These are phyloP conservation scores for Coprinopsis cinerea DNA, from an alignment of 768 basidiomycete genomes.

Conservation along the genomic window DNA sequence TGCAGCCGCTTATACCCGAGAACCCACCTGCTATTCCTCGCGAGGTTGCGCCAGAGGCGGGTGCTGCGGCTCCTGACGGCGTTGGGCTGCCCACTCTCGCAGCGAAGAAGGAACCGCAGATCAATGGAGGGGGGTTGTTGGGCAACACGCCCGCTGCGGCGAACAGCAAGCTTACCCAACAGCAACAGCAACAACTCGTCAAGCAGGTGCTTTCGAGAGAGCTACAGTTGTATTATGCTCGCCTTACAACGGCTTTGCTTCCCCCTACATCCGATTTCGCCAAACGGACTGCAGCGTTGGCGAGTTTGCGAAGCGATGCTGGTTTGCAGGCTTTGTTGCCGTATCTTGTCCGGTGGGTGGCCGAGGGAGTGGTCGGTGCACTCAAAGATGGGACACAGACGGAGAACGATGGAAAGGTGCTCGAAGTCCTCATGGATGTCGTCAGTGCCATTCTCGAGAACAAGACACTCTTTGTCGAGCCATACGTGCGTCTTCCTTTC, in stretches of 20 bases:
- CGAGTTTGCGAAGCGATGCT: constrained; percentile 83
- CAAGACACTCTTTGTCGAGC: constrained; percentile 86
- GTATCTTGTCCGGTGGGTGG: constrained; percentile 93
- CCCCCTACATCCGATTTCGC: constrained; percentile 61
- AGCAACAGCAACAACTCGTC: constrained; percentile 70
- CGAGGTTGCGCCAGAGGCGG: constrained; percentile 32
- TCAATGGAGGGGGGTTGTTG: constrained; percentile 16
- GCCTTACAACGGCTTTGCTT: constrained; percentile 79
- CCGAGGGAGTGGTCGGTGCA: constrained; percentile 73
- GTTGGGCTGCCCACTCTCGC: constrained; percentile 19
- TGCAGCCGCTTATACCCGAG: constrained; percentile 94
- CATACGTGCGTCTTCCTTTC: constrained; percentile 64
- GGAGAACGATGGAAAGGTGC: constrained; percentile 60
- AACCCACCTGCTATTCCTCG: constrained; percentile 83
- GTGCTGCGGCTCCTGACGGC: constrained; percentile 24
- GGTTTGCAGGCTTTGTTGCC: constrained; percentile 89
- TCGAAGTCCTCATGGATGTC: constrained; percentile 82
- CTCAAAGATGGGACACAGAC: constrained; percentile 50
- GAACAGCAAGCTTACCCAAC: constrained; percentile 25
- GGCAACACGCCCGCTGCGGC: constrained; percentile 20
- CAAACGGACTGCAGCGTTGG: constrained; percentile 85
- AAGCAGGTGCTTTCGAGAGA: constrained; percentile 92
- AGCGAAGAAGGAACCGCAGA: constrained; percentile 24
- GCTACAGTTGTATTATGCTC: constrained; percentile 89
- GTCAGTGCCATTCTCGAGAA: constrained; percentile 84